Base-by-base conservation (phyloP, 768 basidiomycete species). In the Gloeophyllum trabeum region DNA sequence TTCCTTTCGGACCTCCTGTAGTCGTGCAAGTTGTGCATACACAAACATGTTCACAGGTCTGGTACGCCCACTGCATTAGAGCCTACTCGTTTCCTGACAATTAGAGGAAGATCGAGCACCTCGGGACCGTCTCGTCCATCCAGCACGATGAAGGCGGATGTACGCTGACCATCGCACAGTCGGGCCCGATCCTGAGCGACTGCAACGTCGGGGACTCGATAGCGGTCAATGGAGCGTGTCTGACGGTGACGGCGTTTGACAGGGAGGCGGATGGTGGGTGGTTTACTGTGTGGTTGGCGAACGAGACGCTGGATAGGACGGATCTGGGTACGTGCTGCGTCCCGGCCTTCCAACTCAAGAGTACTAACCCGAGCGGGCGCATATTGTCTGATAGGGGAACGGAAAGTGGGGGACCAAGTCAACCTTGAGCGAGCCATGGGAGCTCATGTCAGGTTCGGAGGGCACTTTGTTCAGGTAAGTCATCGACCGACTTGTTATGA, bases 361-460 rank as follows among this genome's bases (percentile, higher is more conserved):
- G 35, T 10, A 6, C 37, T 30, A 28, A 43, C 21, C 30, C 16
- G 21, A 43, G 18, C 20, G 10, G 22, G 13, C 20, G 26, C 5
- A 18, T 38, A n/a, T n/a, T n/a, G n/a, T 4, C 21, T 21, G 16
- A 1, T 50, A 94, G 91, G 92, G 24, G 79, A 88, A 53, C 67
- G 85, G 42, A 72, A 67, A 48, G 75, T 79, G 14, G 89, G 87
- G 16, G 81, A 89, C 49, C 71, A 79, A 51, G 74, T 97, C 36
- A 97, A 98, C 59, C 69, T 93, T 28, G 96, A 99, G 65, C 76
- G 96, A 39, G 96, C 96, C 2, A 91, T 98, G 89, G 81, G 78
- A 18, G 81, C 83, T 4, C 86, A 92, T 63, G 79, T 76, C 14
- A 70, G 94, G 43, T 96, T 98, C 53, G 96, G 96, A 21, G 96